phyloP scores from a whole-genome alignment of 1,284 basidiomycete species.

The Sporisorium sorghi region DNA sequence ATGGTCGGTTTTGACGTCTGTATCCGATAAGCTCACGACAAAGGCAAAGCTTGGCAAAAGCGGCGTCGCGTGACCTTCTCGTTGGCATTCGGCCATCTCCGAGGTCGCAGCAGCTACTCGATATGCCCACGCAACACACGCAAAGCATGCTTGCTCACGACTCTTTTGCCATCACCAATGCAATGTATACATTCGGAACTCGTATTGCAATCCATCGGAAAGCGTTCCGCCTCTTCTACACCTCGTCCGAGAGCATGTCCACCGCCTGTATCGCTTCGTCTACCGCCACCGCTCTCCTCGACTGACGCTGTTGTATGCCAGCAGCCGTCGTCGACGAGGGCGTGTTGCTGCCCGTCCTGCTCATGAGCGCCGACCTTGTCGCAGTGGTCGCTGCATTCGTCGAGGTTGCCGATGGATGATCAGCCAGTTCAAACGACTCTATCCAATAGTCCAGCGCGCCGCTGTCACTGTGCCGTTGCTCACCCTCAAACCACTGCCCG shows the following conservation, averaged over 20 bases:
- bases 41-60: not conserved
- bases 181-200: not conserved
- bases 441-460: constrained; percentile 15
- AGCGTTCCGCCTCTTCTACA: not conserved
- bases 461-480: not conserved
- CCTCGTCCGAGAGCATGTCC: constrained; percentile 27
- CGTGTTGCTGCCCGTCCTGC: constrained; percentile 21
- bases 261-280: constrained; percentile 25
- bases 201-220: not conserved
- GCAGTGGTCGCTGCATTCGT: not conserved
- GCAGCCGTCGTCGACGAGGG: not conserved
- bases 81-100: constrained; percentile 1
- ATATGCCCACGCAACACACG: not conserved
- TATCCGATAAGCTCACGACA: not conserved
- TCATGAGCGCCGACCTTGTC: constrained; percentile 21
- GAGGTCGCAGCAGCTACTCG: too few relatives aligned
- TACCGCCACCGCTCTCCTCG: not conserved
- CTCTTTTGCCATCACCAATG: not conserved
- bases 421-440: constrained; percentile 16
- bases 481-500: constrained; percentile 21
- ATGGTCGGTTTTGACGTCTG: not conserved
- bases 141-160: not conserved
- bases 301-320: constrained; percentile 1
- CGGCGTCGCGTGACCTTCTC: not conserved
- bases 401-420: constrained; percentile 3